Conservation (phyloP, 306 rosid genomes). For the Luffa aegyptiaca region DNA sequence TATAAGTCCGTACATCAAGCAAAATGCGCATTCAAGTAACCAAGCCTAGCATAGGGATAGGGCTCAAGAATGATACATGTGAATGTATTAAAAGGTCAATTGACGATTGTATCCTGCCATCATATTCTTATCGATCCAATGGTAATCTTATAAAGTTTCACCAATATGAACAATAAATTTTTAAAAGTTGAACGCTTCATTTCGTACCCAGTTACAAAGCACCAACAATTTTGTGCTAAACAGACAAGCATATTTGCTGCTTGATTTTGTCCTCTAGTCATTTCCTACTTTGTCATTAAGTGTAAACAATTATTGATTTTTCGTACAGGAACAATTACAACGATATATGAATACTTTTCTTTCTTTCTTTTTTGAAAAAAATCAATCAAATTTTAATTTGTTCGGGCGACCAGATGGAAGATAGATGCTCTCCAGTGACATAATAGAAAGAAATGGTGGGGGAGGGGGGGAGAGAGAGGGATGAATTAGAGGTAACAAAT, state of each 20-base stretch:
- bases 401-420: background rate
- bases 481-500: background rate
- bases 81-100: background rate
- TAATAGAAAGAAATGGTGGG: background rate
- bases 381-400: background rate
- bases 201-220: background rate
- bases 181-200: background rate
- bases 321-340: background rate
- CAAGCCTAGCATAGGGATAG: background rate
- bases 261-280: background rate
- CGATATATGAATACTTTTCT: background rate
- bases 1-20: background rate
- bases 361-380: background rate
- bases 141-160: background rate
- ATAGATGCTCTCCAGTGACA: background rate
- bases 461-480: background rate
- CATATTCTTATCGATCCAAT: background rate
- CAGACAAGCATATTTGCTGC: background rate
- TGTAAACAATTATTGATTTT: background rate
- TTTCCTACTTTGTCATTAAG: background rate
- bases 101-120: background rate
- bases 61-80: background rate
- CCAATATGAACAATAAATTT: background rate
- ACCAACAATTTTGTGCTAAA: background rate
- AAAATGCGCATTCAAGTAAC: background rate